phyloP scores from a whole-genome alignment of 2,329 filamentous ascomycete species.

The Ceratocystis huliohia region DNA sequence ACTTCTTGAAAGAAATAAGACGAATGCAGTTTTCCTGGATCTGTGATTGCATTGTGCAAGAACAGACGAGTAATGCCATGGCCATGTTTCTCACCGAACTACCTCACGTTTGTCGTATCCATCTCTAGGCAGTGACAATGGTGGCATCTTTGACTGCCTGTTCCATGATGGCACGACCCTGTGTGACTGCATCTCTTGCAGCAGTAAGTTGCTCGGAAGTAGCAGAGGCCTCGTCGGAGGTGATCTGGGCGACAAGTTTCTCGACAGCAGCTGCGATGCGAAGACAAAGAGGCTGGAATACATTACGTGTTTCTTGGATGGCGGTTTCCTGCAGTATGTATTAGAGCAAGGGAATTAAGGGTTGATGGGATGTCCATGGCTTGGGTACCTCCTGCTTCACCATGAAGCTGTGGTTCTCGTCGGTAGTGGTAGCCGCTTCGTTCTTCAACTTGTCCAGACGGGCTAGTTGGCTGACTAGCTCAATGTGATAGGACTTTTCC shows the following conservation, averaged over 20 bases:
- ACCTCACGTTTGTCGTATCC: neutral
- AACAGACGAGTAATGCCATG: neutral
- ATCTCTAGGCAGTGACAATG: constrained; percentile 16
- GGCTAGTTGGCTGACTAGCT: constrained; percentile 61
- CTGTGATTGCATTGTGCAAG: neutral
- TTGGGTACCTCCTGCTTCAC: constrained; percentile 69
- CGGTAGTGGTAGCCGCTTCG: constrained; percentile 38
- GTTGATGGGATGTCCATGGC: neutral
- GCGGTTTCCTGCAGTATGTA: constrained; percentile 45
- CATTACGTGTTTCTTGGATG: constrained; percentile 73
- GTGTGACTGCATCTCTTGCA: constrained; percentile 41
- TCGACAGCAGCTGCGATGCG: constrained; percentile 60
- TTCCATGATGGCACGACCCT: constrained; percentile 32
- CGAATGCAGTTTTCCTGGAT: neutral
- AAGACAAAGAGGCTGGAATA: constrained; percentile 59
- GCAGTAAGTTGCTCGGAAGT: constrained; percentile 39
- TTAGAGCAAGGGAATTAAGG: neutral
- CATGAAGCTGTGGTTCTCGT: constrained; percentile 63
- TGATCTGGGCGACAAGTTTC: constrained; percentile 65
- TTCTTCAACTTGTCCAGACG: constrained; percentile 49
- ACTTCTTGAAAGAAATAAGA: neutral
- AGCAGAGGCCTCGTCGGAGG: constrained; percentile 41
- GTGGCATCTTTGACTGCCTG: constrained; percentile 12
- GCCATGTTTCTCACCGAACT: neutral
- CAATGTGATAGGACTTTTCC: constrained; percentile 78